These are phyloP conservation scores for Hippophae rhamnoides DNA, from an alignment of 306 rosid species.

Conservation along the genomic window DNA sequence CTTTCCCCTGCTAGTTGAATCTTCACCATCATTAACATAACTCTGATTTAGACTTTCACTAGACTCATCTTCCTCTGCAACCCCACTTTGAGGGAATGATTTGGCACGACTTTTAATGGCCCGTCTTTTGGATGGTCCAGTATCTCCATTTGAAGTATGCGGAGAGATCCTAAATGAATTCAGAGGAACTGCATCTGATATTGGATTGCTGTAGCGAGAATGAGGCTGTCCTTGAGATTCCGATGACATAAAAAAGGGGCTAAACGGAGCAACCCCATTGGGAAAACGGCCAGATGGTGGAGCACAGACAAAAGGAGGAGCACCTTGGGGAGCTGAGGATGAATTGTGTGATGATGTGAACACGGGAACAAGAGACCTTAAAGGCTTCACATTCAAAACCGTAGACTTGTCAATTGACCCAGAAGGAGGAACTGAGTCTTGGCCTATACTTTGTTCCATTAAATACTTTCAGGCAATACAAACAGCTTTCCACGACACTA, in stretches of 20 bases:
- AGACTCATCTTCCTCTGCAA: slow-evolving; percentile 34
- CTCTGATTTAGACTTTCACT: slow-evolving; percentile 17
- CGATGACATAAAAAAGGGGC: slow-evolving; percentile 49
- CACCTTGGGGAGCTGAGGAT: slow-evolving; percentile 55
- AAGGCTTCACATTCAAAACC: slow-evolving; percentile 74
- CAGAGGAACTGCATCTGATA: slow-evolving; percentile 59
- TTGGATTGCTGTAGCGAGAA: background rate
- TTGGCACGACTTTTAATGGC: slow-evolving; percentile 34
- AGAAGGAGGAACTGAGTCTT: slow-evolving; percentile 36
- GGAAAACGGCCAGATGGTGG: slow-evolving; percentile 89
- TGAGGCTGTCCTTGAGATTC: slow-evolving; percentile 47
- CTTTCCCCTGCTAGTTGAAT: slow-evolving; percentile 30
- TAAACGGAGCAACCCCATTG: slow-evolving; percentile 58
- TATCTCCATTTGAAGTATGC: slow-evolving; percentile 11
- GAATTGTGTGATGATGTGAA: slow-evolving; percentile 60
- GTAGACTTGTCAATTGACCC: slow-evolving; percentile 72
- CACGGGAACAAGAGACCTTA: slow-evolving; percentile 70
- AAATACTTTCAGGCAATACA: slow-evolving; percentile 18
- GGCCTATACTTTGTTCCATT: slow-evolving; percentile 64
- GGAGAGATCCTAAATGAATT: slow-evolving; percentile 56
- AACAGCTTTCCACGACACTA: no score
- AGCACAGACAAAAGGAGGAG: slow-evolving; percentile 76
- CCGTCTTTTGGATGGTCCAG: slow-evolving; percentile 23
- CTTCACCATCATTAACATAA: slow-evolving; percentile 25
- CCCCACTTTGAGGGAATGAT: slow-evolving; percentile 20